Evolutionary conservation across 2,329 filamentous ascomycete genomes (phyloP).

Genomic region (Pseudonectria buxi): DNA sequence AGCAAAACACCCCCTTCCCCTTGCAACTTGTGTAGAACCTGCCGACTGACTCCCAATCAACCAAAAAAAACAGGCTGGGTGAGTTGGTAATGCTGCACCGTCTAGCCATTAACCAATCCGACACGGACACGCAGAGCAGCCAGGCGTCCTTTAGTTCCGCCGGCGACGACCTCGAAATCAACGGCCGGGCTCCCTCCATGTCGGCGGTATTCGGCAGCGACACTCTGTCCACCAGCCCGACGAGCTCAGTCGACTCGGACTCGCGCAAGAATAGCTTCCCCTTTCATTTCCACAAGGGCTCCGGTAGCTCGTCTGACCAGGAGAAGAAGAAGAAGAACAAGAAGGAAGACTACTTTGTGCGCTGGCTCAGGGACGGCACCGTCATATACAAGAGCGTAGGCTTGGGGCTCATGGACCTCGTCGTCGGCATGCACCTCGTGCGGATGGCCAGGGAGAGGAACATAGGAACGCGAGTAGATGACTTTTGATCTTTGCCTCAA

Average conservation of each 20-base stretch:
- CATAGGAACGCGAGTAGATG: conserved; percentile 46
- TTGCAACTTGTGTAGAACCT: no score
- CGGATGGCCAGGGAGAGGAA: conserved; percentile 47
- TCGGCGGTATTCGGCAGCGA: conserved; percentile 31
- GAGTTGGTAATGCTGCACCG: conserved; percentile 63
- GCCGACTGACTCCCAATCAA: conserved; percentile 3
- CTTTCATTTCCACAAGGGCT: conserved; percentile 25
- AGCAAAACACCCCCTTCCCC: no score
- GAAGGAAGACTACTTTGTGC: conserved; percentile 43
- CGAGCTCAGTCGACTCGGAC: conserved; percentile 23
- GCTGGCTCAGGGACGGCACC: conserved; percentile 55
- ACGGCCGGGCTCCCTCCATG: conserved; percentile 31
- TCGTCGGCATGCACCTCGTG: conserved; percentile 53
- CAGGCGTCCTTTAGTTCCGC: conserved; percentile 25
- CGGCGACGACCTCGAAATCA: conserved; percentile 30
- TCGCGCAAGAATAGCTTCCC: conserved; percentile 28
- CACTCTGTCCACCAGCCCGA: conserved; percentile 24
- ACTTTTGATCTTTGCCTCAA: conserved; percentile 45
- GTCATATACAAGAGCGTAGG: conserved; percentile 66
- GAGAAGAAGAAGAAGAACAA: conserved; percentile 31
- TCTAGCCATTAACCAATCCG: conserved; percentile 35
- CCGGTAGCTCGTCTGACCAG: conserved; percentile 16
- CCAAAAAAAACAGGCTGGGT: conserved; percentile 50
- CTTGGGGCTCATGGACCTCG: conserved; percentile 59
- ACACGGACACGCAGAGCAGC: conserved; percentile 24